Percentiles rank a stretch among this genome's conserved stretches.
Conservation (phyloP, 2,329 filamentous ascomycete species). For the Bipolaris gigantea region DNA sequence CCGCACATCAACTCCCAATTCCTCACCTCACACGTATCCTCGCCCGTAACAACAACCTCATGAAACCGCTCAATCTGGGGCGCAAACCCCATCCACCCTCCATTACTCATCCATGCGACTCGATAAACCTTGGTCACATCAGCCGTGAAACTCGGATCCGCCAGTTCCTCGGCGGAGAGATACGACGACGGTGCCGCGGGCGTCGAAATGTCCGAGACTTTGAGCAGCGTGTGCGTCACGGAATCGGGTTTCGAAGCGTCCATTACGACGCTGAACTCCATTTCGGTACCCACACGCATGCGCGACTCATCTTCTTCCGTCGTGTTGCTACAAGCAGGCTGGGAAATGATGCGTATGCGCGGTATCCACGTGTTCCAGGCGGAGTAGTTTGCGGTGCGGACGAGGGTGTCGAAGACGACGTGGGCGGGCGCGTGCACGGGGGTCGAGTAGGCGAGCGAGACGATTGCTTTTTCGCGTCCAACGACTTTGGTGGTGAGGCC, state of each 20-base stretch:
- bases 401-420: constrained; percentile 22
- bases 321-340: constrained; percentile 1
- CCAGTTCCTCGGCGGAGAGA: constrained; percentile 9
- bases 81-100: constrained; percentile 14
- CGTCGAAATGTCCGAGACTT: constrained; percentile 24
- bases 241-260: constrained; percentile 10
- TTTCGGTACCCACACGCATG: constrained; percentile 18
- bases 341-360: constrained; percentile 12
- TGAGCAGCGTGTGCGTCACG: constrained; percentile 15
- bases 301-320: not conserved
- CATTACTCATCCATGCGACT: constrained; percentile 23
- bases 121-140: constrained; percentile 24
- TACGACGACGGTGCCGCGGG: constrained; percentile 19
- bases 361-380: constrained; percentile 28
- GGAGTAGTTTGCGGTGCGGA: constrained; percentile 19
- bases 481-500: constrained; percentile 16
- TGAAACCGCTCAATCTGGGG: constrained; percentile 23
- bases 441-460: constrained; percentile 9
- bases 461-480: constrained; percentile 9
- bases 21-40: constrained; percentile 23
- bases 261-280: constrained; percentile 26
- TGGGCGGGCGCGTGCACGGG: constrained; percentile 19
- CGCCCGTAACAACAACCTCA: constrained; percentile 19
- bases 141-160: constrained; percentile 16
- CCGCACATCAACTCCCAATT: constrained; percentile 28